A percentile compares a stretch with the other conserved stretches of the same genome.
Conservation (phyloP, 371 early-diverging fungal genomes). For the Entomophthora muscae region DNA sequence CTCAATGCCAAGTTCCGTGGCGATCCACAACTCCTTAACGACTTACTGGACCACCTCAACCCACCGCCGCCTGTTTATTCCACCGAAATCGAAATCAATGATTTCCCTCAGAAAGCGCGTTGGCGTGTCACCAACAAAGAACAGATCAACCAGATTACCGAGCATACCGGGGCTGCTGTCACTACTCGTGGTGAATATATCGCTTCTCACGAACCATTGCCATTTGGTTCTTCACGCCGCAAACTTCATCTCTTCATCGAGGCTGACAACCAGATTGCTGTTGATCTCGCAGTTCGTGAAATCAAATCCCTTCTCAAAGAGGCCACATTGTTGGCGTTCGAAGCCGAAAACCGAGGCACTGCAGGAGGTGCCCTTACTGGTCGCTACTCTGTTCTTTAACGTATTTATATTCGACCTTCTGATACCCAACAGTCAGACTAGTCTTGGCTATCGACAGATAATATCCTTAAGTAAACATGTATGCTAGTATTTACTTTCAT, state of each 20-base stretch:
- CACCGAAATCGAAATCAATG: slow-evolving; percentile 90
- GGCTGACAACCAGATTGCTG: slow-evolving; percentile 71
- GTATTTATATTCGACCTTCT: neutral
- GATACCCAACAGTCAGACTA: no score
- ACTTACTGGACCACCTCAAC: slow-evolving; percentile 6
- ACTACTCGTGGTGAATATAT: slow-evolving; percentile 84
- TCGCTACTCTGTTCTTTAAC: slow-evolving; percentile 9
- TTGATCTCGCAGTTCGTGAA: slow-evolving; percentile 84
- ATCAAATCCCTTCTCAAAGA: slow-evolving; percentile 81
- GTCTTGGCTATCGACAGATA: no score
- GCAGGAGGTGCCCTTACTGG: slow-evolving; percentile 1
- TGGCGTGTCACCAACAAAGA: slow-evolving; percentile 93
- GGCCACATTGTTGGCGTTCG: slow-evolving; percentile 53
- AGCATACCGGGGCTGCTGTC: slow-evolving; percentile 82
- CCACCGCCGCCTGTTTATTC: slow-evolving; percentile 22
- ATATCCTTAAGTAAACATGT: no score
- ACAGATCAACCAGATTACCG: slow-evolving; percentile 75
- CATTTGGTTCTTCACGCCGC: slow-evolving; percentile 48
- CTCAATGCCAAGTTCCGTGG: slow-evolving; percentile 17
- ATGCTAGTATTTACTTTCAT: no score
- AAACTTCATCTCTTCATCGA: slow-evolving; percentile 90
- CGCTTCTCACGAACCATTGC: slow-evolving; percentile 60
- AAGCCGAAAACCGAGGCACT: slow-evolving; percentile 33
- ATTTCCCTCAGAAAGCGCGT: slow-evolving; percentile 91
- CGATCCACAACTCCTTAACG: slow-evolving; percentile 13